A percentile compares a stretch with the other conserved stretches of the same genome.
Evolutionary conservation across 345 rosid genomes (phyloP).

Genomic region (Crucihimalaya himalaica): DNA sequence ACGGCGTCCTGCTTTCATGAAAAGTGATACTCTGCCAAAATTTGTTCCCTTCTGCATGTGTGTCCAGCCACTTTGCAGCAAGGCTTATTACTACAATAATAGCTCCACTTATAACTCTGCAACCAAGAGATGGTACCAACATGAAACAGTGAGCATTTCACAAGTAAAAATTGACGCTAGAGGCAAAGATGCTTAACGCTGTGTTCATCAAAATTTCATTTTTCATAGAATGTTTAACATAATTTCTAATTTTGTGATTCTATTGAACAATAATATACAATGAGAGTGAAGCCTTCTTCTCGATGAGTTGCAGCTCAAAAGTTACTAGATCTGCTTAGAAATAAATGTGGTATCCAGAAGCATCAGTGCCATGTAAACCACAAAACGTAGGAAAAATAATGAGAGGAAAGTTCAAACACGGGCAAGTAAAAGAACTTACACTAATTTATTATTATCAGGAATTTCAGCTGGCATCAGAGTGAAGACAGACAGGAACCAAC

Average conservation of each 20-base stretch:
- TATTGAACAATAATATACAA: not conserved
- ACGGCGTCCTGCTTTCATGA: constrained; percentile 48
- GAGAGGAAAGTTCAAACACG: constrained; percentile 18
- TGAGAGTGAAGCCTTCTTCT: constrained; percentile 1
- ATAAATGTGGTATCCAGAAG: constrained; percentile 3
- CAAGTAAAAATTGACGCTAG: constrained; percentile 15
- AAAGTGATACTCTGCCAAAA: constrained; percentile 68
- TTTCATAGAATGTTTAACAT: not conserved
- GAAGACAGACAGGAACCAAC: constrained; percentile 83
- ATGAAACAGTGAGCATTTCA: constrained; percentile 30
- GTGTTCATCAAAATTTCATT: not conserved
- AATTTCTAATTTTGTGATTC: not conserved
- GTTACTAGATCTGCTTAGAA: constrained; percentile 8
- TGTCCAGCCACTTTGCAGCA: constrained; percentile 75
- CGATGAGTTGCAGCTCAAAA: constrained; percentile 13
- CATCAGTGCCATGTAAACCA: constrained; percentile 9
- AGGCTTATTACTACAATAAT: constrained; percentile 63
- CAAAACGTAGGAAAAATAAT: not conserved
- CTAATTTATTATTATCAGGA: constrained; percentile 85
- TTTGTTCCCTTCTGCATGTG: constrained; percentile 66
- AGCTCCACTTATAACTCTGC: constrained; percentile 80
- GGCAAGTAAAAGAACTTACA: constrained; percentile 54
- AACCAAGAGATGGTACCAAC: constrained; percentile 24
- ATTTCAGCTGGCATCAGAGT: constrained; percentile 98
- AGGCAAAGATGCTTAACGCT: constrained; percentile 22